Evolutionary conservation across 148 eudicot genomes (phyloP).

Genomic region (Silene uniflora): DNA sequence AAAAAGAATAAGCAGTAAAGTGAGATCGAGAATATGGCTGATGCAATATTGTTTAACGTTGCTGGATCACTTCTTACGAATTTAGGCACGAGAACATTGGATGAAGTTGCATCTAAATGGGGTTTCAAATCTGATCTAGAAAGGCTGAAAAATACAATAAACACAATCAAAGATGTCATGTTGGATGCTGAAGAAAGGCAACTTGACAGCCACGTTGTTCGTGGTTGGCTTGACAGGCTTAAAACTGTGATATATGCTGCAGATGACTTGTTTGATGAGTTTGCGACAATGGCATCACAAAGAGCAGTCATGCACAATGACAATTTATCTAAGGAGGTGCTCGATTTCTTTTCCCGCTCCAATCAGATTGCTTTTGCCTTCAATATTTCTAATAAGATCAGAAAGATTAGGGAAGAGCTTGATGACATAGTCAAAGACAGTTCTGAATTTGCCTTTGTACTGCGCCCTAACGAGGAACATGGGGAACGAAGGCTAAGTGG

Average conservation of each 20-base stretch:
- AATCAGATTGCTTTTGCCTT: no score
- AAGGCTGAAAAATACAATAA: conserved; percentile 16
- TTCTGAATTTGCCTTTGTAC: conserved; percentile 11
- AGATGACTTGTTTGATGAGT: conserved; percentile 29
- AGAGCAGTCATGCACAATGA: no score
- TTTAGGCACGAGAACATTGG: conserved; percentile 15
- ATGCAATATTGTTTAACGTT: conserved; percentile 13
- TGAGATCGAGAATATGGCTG: no score
- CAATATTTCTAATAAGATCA: no score
- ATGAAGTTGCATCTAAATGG: conserved; percentile 21
- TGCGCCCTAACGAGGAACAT: no score
- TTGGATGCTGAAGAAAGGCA: conserved; percentile 33
- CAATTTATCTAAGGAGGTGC: conserved; percentile 23
- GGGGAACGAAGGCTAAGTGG: no score
- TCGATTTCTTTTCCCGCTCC: no score
- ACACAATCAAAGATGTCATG: conserved; percentile 21
- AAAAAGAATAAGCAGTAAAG: no score
- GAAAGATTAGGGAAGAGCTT: no score
- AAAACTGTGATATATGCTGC: conserved; percentile 16
- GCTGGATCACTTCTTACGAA: conserved; percentile 14
- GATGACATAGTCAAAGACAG: conserved; percentile 15
- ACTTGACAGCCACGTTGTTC: conserved; percentile 11
- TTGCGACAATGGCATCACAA: no score
- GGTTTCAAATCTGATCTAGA: conserved; percentile 14
- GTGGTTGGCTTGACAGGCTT: conserved; percentile 27